Base-by-base conservation (phyloP, 495 filamentous ascomycete species). In the Xylaria longipes region DNA sequence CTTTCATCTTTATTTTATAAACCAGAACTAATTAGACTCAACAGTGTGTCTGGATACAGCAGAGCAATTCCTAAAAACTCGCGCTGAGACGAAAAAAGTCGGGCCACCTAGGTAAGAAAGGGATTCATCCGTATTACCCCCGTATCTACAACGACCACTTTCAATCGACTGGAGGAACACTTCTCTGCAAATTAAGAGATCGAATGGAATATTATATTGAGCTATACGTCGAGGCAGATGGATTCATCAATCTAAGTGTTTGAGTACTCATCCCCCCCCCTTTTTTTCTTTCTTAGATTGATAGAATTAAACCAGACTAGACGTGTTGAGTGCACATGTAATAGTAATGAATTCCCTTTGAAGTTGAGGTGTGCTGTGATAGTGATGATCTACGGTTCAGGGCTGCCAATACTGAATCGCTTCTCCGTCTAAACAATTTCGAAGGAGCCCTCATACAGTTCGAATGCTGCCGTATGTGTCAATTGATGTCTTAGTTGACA, bases 31-130 rank as follows among this genome's bases (percentile, higher is more conserved):
- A 56, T 14, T 56, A 17, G 52, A 56, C n/a, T 43, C 37, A 29
- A 63, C 17, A 78, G 76, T 78, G 65, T 77, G 73, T 20, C 11
- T 48, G 29, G 76, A 74, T 14, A 12, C 74, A 0, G 71, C 76
- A 14, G 69, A 73, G 22, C 71, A 78, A 57, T 73, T 73, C 11
- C 61, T 68, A 5, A 39, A 9, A 17, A 35, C 27, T 27, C 62
- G 62, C 2, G 43, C 62, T 3, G 7, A 33, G 43, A 27, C 6
- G 12, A 43, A 45, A 37, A 43, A 43, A 22, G n/a, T 17, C 1
- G 60, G n/a, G 35, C n/a, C 35, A 6, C 12, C 39, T 1, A 45
- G 45, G 35, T 45, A 63, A 41, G 8, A 2, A 37, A 43, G 35
- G n/a, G 12, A 6, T n/a, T 45, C 1, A 3, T 56, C 31, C 50